Evolutionary conservation across 2,329 filamentous ascomycete species (phyloP).

Genomic region (Penicillium sp.): DNA sequence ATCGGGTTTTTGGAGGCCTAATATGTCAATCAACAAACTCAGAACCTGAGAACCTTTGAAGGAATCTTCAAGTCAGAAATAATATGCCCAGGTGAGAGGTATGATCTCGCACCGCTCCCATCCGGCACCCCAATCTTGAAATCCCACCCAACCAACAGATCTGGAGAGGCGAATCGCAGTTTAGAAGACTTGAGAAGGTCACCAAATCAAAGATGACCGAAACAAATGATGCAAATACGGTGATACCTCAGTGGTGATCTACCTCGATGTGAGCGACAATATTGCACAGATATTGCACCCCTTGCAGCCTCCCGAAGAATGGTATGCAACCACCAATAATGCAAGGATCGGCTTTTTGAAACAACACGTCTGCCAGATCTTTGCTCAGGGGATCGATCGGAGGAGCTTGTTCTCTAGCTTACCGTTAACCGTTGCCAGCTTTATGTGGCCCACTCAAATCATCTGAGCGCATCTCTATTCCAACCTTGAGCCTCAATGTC

Average conservation of each 20-base stretch:
- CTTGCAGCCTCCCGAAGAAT: background rate
- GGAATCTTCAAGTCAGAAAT: no score
- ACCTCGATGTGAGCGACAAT: background rate
- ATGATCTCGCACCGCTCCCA: no score
- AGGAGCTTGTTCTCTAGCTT: background rate
- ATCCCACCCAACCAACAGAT: no score
- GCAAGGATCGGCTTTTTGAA: background rate
- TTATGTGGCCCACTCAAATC: background rate
- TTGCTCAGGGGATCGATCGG: background rate
- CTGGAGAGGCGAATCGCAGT: no score
- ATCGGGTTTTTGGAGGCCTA: no score
- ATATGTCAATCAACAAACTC: no score
- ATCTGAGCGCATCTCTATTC: background rate
- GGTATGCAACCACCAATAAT: background rate
- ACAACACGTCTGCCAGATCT: background rate
- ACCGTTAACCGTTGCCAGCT: background rate
- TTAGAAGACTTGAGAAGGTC: no score
- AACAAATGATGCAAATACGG: no score
- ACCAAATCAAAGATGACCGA: no score
- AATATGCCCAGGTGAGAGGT: no score
- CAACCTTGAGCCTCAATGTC: constrained; percentile 1
- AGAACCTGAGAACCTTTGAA: no score
- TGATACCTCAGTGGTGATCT: background rate
- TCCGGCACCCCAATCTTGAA: no score
- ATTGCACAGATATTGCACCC: background rate